These are phyloP conservation scores for Nakazawaea anatomiae DNA, from an alignment of 805 yeast species.

Conservation along the genomic window DNA sequence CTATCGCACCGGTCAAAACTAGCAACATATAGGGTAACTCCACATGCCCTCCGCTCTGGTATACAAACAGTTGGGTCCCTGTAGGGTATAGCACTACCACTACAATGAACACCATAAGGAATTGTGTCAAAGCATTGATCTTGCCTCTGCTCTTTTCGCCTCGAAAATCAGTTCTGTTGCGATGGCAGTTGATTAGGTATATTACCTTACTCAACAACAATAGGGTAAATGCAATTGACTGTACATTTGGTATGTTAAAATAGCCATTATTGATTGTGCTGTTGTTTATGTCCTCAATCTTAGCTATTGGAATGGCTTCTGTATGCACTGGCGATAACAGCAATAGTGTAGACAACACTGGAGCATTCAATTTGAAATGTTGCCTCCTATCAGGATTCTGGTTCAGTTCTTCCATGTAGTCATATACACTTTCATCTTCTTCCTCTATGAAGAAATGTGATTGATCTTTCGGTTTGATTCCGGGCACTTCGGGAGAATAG, in stretches of 20 bases:
- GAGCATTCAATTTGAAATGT: conserved; percentile 14
- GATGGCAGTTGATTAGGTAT: neutral
- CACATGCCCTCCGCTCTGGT: neutral
- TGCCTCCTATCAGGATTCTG: neutral
- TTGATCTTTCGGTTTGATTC: neutral
- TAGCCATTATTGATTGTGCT: neutral
- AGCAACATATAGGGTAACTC: neutral
- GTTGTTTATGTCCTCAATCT: neutral
- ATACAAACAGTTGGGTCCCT: neutral
- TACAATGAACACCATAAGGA: neutral
- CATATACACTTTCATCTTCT: neutral
- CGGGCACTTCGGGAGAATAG: no score
- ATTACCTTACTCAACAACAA: neutral
- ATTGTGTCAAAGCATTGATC: neutral
- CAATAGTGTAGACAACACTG: conserved; percentile 24
- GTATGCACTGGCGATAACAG: conserved; percentile 23
- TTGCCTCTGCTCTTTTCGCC: neutral
- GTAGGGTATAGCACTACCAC: neutral
- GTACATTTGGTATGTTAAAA: neutral
- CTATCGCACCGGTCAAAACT: neutral
- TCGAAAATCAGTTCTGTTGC: no score
- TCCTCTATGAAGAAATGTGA: neutral
- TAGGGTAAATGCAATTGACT: neutral
- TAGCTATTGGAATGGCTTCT: conserved; percentile 1
- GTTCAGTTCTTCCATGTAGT: neutral